A percentile compares a stretch with the other conserved stretches of the same genome.
Evolutionary conservation across 805 yeast genomes (phyloP).

Genomic region (Cyberlindnera maritima): DNA sequence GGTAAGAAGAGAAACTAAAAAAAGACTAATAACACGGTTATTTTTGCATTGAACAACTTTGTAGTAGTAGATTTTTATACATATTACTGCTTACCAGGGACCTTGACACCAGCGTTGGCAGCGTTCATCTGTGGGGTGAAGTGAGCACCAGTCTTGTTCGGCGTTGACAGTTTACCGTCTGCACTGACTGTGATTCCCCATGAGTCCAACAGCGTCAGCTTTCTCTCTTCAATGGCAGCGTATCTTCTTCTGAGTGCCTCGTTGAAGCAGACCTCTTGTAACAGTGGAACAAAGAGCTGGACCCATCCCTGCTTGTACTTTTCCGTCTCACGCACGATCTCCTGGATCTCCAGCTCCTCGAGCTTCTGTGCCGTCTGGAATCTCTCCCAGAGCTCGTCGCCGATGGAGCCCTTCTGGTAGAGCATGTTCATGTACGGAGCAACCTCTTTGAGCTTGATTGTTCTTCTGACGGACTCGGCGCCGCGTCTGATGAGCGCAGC

Average conservation of each 20-base stretch:
- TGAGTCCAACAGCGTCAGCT: constrained; percentile 29
- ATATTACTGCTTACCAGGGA: not conserved
- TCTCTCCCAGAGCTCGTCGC: constrained; percentile 84
- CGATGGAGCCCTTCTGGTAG: constrained; percentile 86
- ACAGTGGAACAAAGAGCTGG: constrained; percentile 66
- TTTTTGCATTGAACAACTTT: no score
- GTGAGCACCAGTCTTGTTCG: constrained; percentile 14
- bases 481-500: constrained; percentile 69
- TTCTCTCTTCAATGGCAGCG: constrained; percentile 38
- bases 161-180: constrained; percentile 19
- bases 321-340: constrained; percentile 74
- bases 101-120: not conserved
- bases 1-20: constrained; percentile 38
- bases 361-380: constrained; percentile 73
- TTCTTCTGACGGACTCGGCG: constrained; percentile 84
- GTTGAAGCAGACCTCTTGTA: constrained; percentile 89
- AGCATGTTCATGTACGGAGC: constrained; percentile 66
- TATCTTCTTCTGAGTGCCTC: constrained; percentile 84
- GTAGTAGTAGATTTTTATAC: no score
- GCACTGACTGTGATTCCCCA: constrained; percentile 30
- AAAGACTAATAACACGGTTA: no score
- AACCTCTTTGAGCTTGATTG: constrained; percentile 77
- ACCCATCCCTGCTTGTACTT: constrained; percentile 76
- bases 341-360: constrained; percentile 78
- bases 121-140: constrained; percentile 4